Conservation (phyloP, 257 asterid species). For the Nicotiana paniculata region DNA sequence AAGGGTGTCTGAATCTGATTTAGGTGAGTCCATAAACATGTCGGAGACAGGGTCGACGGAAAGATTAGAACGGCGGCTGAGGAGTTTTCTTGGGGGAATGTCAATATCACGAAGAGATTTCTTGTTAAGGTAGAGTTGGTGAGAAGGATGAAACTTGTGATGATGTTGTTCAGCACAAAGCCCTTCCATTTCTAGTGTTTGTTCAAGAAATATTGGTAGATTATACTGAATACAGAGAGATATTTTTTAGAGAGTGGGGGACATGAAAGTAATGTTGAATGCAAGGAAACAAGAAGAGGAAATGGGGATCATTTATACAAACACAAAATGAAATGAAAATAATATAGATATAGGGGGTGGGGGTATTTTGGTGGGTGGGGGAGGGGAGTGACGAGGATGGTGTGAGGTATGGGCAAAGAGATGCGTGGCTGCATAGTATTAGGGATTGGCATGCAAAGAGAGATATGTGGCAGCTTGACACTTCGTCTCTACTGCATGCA, state of each 20-base stretch:
- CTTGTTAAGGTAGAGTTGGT: conserved; percentile 60
- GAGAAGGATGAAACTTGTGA: conserved; percentile 52
- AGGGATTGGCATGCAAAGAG: conserved; percentile 54
- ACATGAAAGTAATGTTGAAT: background rate
- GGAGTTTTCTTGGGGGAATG: conserved; percentile 72
- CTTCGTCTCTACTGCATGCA: conserved; percentile 51
- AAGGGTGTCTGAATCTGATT: conserved; percentile 34
- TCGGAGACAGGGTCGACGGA: conserved; percentile 8
- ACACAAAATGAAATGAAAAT: background rate
- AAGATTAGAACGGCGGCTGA: conserved; percentile 35
- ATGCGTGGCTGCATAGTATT: conserved; percentile 78
- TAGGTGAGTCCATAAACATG: conserved; percentile 40
- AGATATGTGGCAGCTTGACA: conserved; percentile 72
- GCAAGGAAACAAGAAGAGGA: background rate
- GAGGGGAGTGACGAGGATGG: conserved; percentile 48
- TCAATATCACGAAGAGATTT: conserved; percentile 68
- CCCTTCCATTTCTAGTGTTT: conserved; percentile 33
- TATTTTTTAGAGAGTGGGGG: background rate
- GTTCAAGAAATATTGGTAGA: background rate
- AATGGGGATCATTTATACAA: background rate
- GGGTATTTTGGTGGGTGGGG: background rate
- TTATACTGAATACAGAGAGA: background rate
- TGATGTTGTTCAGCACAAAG: conserved; percentile 44
- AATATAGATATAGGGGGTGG: background rate
- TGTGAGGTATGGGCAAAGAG: conserved; percentile 60